A percentile compares a stretch with the other conserved stretches of the same genome.
phyloP scores from a whole-genome alignment of 1,284 basidiomycete genomes.

The Hemileia vastatrix region DNA sequence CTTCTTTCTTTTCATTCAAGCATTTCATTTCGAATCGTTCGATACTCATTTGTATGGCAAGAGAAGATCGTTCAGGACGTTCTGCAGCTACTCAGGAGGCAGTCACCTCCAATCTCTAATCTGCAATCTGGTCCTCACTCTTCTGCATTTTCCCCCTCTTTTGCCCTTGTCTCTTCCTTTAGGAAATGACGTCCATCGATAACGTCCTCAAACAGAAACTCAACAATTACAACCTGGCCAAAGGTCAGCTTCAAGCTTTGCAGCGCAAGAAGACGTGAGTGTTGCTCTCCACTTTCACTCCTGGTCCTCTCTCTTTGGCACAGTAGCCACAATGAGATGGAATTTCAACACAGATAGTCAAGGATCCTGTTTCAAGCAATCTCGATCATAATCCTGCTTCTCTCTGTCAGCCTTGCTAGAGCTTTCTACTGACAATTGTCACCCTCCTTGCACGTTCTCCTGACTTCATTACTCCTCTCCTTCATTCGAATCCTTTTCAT shows the following conservation, averaged over 20 bases:
- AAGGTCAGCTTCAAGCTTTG: constrained; percentile 79
- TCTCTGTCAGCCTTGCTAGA: not conserved
- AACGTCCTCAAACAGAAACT: constrained; percentile 58
- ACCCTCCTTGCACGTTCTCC: not conserved
- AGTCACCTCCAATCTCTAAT: too few relatives aligned
- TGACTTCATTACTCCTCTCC: constrained; percentile 14
- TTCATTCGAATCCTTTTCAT: constrained; percentile 7
- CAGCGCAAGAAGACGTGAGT: constrained; percentile 85
- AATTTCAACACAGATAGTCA: too few relatives aligned
- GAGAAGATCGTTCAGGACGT: too few relatives aligned
- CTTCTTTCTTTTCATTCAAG: too few relatives aligned
- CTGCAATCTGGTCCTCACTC: too few relatives aligned
- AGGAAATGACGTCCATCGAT: constrained; percentile 44
- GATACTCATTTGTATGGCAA: too few relatives aligned
- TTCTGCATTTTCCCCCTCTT: too few relatives aligned
- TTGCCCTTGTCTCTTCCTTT: not conserved
- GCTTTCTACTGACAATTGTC: not conserved
- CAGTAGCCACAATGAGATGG: too few relatives aligned
- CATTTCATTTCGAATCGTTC: too few relatives aligned
- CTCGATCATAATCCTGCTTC: constrained; percentile 1
- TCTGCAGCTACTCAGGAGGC: too few relatives aligned
- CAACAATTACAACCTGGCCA: constrained; percentile 87
- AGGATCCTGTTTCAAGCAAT: too few relatives aligned
- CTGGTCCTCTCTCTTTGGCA: not conserved
- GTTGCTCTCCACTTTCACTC: not conserved